Evolutionary conservation across 192 early-diverging fungal genomes (phyloP).

Genomic region (Spinellus fusiger): DNA sequence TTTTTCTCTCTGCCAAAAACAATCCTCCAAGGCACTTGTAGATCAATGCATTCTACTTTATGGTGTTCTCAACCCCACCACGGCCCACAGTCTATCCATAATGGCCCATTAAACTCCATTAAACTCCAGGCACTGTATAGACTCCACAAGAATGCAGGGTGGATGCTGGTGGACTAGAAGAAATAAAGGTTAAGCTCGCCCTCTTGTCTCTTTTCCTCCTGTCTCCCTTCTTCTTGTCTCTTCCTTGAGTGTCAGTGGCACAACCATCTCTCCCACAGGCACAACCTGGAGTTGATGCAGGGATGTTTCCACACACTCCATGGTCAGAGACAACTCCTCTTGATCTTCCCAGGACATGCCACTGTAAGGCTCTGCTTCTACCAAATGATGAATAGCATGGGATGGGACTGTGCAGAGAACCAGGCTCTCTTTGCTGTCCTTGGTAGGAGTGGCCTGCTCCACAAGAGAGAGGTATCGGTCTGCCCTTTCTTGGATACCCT

Average conservation of each 20-base stretch:
- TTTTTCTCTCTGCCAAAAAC: background rate
- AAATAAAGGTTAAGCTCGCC: no score
- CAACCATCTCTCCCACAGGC: slow-evolving; percentile 33
- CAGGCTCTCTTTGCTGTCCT: no score
- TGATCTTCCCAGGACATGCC: slow-evolving; percentile 12
- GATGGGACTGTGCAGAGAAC: no score
- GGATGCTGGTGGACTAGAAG: no score
- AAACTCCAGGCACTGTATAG: no score
- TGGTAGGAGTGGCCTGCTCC: background rate
- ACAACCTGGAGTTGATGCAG: slow-evolving; percentile 25
- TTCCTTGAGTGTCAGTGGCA: slow-evolving; percentile 26
- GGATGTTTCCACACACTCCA: slow-evolving; percentile 26
- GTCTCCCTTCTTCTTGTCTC: no score
- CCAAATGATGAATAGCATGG: no score
- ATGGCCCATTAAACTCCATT: no score
- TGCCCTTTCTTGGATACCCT: slow-evolving; percentile 20
- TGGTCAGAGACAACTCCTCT: slow-evolving; percentile 25
- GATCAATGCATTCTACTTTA: background rate
- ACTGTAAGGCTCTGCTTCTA: slow-evolving; percentile 5
- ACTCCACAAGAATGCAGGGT: no score
- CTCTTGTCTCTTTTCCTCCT: no score
- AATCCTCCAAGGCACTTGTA: background rate
- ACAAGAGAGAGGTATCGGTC: slow-evolving; percentile 13
- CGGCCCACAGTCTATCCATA: no score
- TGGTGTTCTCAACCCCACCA: background rate